Evolutionary conservation across 2,329 filamentous ascomycete genomes (phyloP), one percentile per base, ranked within the genome.

Genomic region (Penicillium janthinellum): DNA sequence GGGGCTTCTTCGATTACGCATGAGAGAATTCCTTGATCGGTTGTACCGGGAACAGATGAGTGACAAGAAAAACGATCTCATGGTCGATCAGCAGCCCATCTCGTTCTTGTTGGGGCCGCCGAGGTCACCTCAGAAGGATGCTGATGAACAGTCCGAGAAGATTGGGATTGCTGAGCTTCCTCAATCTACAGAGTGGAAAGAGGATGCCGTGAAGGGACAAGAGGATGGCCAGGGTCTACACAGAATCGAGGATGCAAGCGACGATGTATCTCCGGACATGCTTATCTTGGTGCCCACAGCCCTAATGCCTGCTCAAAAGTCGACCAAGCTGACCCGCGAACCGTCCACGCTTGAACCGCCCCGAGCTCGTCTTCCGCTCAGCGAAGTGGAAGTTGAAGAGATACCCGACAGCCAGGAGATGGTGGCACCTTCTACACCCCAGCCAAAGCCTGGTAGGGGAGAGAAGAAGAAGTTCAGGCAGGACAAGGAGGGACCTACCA

Each of bases 11-110:
- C 87, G 93, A 22, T 75, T 76, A 37, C 78, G 85, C 5, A 86
- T 96, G 44, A 86, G 92, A 34, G 74, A 85, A 0, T 81, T 89
- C 41, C 81, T 96, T 0, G 83, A 91, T 53, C 63, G 77, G 0
- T 79, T 94, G 17, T 85, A 91, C 58, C 71, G 78, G 7, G 78
- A 86, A 64, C 88, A 90, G 66, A 80, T 83, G 47, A 70, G 73
- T 15, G 53, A 65, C 5, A 64, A 56, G 4, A 54, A 54, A 4
- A 73, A 73, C 15, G 76, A 77, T 35, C 48, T 60, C 1, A 67
- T 76, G 67, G 74, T 69, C 35, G 70, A 73, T 42, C 60, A 57
- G 53, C 59, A 64, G 49, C 73, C 70, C 1, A 63, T 77, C 35
- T 74, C 68, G 15, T 75, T 72, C 59, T 66, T 77, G 6, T 64